A percentile compares a stretch with the other conserved stretches of the same genome.
phyloP scores from a whole-genome alignment of 164 flowering plant species.

The Malania oleifera region DNA sequence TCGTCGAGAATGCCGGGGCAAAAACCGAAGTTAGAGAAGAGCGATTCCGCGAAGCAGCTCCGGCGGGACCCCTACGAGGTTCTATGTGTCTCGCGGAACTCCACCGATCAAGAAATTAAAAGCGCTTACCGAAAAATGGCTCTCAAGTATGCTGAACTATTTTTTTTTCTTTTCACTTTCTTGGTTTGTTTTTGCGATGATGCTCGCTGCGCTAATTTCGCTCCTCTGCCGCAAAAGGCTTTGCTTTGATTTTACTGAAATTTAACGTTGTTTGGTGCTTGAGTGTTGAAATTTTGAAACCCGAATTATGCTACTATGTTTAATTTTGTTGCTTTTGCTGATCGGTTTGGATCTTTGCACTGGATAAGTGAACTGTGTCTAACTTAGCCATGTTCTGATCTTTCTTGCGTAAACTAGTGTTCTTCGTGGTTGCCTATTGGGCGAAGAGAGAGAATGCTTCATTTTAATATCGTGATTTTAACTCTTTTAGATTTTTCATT shows the following conservation, averaged over 20 bases:
- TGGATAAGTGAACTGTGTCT: not conserved
- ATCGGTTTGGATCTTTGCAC: too few species aligned
- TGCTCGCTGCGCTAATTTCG: not conserved
- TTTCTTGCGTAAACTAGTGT: too few species aligned
- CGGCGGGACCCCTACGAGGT: conserved; percentile 86
- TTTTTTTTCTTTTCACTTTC: not conserved
- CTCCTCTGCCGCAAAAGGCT: not conserved
- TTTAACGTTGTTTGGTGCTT: not conserved
- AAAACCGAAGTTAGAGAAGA: conserved; percentile 51
- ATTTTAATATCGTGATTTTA: too few species aligned
- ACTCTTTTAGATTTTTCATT: too few species aligned
- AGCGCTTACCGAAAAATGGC: conserved; percentile 86
- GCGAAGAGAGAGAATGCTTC: too few species aligned
- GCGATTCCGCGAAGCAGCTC: conserved; percentile 35
- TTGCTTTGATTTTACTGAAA: not conserved
- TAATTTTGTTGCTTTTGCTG: too few species aligned
- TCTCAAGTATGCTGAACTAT: conserved; percentile 50
- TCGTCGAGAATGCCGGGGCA: conserved; percentile 45
- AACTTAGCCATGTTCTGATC: not conserved
- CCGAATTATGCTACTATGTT: not conserved
- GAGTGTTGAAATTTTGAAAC: not conserved
- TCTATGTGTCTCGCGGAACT: conserved; percentile 58
- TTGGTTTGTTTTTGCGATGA: not conserved
- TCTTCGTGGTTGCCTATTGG: too few species aligned
- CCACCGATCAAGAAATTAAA: conserved; percentile 88